A percentile compares a stretch with the other conserved stretches of the same genome.
Conservation (phyloP, 2,329 filamentous ascomycete genomes). For the Neofusicoccum laricinum region DNA sequence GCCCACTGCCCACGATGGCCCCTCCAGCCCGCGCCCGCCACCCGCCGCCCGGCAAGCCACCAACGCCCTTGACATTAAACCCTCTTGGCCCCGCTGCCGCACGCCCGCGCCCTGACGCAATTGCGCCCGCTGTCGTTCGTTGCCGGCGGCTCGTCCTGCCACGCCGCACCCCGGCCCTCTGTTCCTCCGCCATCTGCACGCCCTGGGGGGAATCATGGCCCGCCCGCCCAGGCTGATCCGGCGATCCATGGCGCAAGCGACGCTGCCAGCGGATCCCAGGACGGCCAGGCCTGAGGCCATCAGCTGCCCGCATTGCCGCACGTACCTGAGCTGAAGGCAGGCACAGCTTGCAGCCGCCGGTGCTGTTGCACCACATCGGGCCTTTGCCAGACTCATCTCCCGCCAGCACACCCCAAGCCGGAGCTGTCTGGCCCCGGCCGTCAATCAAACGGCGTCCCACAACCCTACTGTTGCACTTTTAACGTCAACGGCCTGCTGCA, state of each 20-base stretch:
- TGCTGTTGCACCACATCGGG: constrained; percentile 4
- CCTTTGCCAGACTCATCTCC: constrained; percentile 14
- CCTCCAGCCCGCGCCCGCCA: background rate
- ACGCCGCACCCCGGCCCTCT: background rate
- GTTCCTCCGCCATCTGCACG: background rate
- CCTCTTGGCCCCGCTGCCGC: background rate
- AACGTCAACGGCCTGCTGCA: background rate
- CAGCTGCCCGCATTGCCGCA: background rate
- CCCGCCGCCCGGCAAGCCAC: background rate
- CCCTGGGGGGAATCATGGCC: background rate
- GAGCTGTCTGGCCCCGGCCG: background rate
- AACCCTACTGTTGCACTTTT: constrained; percentile 1
- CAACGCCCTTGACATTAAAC: background rate
- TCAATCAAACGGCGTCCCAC: background rate
- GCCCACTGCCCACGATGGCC: background rate
- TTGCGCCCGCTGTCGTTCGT: background rate
- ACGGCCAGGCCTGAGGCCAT: background rate
- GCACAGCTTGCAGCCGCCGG: constrained; percentile 11
- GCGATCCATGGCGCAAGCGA: background rate
- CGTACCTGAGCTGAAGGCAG: background rate
- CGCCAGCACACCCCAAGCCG: background rate
- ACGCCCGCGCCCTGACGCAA: background rate
- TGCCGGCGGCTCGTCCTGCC: background rate
- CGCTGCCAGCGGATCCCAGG: background rate
- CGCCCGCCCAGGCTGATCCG: background rate